Evolutionary conservation across 192 early-diverging fungal species (phyloP).

Genomic region (Coemansia sp.): DNA sequence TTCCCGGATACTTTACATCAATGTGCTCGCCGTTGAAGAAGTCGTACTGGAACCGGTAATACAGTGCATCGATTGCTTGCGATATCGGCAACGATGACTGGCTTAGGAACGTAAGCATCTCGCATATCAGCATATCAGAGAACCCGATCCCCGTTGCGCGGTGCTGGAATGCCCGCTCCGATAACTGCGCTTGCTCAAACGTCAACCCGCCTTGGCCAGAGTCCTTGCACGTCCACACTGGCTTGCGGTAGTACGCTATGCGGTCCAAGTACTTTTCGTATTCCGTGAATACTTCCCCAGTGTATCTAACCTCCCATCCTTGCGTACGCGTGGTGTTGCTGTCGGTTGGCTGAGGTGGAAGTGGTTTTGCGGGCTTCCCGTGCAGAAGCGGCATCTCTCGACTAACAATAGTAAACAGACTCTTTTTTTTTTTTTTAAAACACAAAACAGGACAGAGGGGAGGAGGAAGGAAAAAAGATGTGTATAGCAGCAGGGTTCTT

Average conservation of each 20-base stretch:
- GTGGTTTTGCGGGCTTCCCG: slow-evolving; percentile 19
- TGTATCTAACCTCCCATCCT: slow-evolving; percentile 48
- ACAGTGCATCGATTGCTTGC: slow-evolving; percentile 37
- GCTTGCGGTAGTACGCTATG: slow-evolving; percentile 65
- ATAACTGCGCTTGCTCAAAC: slow-evolving; percentile 75
- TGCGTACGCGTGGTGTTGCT: slow-evolving; percentile 9
- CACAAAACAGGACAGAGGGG: too few species aligned
- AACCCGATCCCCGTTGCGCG: slow-evolving; percentile 72
- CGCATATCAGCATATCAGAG: slow-evolving; percentile 58
- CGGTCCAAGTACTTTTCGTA: slow-evolving; percentile 71
- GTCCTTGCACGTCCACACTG: slow-evolving; percentile 74
- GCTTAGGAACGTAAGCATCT: slow-evolving; percentile 49
- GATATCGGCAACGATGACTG: slow-evolving; percentile 39
- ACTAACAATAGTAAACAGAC: slow-evolving; percentile 11
- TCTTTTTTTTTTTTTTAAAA: neutral
- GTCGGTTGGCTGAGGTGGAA: slow-evolving; percentile 1
- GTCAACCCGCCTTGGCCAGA: slow-evolving; percentile 75
- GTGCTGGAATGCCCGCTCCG: slow-evolving; percentile 67
- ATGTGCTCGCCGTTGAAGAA: slow-evolving; percentile 47
- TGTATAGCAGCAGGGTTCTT: neutral
- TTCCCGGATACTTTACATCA: slow-evolving; percentile 47
- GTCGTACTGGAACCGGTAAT: slow-evolving; percentile 42
- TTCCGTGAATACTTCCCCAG: slow-evolving; percentile 43
- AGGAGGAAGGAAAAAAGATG: neutral
- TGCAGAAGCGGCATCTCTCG: slow-evolving; percentile 40